Base-by-base conservation (phyloP, 768 basidiomycete genomes). In the Mycena amicta region DNA sequence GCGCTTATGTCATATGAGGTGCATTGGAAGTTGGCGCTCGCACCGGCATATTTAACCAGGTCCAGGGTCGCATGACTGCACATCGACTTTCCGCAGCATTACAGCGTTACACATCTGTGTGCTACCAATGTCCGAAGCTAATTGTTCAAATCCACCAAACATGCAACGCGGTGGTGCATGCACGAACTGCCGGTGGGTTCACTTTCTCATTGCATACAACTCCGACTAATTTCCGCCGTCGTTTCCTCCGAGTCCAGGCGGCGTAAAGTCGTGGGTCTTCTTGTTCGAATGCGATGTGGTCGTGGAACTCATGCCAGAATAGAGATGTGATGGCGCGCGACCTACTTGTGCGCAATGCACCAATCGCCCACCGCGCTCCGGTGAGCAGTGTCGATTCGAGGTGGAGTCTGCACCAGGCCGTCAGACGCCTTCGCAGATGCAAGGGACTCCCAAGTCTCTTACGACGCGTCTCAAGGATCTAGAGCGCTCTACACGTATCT, bases 401-500 rank as follows among this genome's bases (percentile, higher is more conserved):
- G 29, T 20, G 33, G 45, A 29, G 22, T 29, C 30, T 27, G 33
- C 51, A 11, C 41, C 41, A 3, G 46, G 27, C 11, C 43, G 37
- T 5, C 51, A 53, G 16, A 53, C 57, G n/a, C 43, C 57, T 8
- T n/a, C 31, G 0, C 30, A 58, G 30, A 58, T 58, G 57, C 57
- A 39, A 25, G 31, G 22, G n/a, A 49, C 41, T 1, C 47, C 53
- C 12, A 13, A 39, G 30, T 2, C 26, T 2, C 22, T 58, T 16
- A 33, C 23, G 23, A 12, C 13, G 12, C 57, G 57, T 3, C 27
- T 58, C 13, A 13, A 39, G 27, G n/a, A 49, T 4, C 20, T 58
- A 12, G 57, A 58, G 22, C 31, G 26, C 30, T 8, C 28, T 16
- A 25, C 47, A 15, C 23, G 27, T 20, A 20, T 56, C 8, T 28